Percentiles rank a stretch among this genome's conserved stretches.
Evolutionary conservation across 805 yeast genomes (phyloP).

Genomic region (Yarrowia deformans): DNA sequence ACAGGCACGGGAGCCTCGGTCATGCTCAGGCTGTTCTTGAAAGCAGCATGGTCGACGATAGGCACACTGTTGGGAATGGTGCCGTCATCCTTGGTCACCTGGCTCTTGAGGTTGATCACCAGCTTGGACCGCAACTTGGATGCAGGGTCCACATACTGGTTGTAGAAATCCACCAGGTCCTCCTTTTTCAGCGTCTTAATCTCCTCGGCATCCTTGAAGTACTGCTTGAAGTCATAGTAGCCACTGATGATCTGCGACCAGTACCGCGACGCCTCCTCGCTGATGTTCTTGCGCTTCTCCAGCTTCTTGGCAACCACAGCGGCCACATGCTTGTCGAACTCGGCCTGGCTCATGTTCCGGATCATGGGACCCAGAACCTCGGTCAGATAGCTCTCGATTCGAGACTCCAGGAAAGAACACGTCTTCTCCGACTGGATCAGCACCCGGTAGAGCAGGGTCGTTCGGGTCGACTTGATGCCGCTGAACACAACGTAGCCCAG

Average conservation of each 20-base stretch:
- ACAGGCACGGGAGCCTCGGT: conserved; percentile 71
- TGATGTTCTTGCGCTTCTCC: conserved; percentile 76
- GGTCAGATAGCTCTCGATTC: conserved; percentile 72
- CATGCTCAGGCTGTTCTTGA: conserved; percentile 61
- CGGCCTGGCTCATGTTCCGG: conserved; percentile 63
- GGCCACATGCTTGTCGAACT: conserved; percentile 70
- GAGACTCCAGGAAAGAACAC: conserved; percentile 72
- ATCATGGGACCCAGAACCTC: conserved; percentile 56
- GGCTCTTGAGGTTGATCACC: conserved; percentile 71
- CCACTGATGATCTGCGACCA: conserved; percentile 77
- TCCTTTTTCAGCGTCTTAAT: conserved; percentile 61
- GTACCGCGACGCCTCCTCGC: conserved; percentile 73
- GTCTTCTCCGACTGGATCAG: conserved; percentile 85
- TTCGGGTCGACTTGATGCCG: conserved; percentile 70
- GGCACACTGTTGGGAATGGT: conserved; percentile 48
- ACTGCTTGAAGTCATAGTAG: conserved; percentile 73
- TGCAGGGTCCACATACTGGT: conserved; percentile 54
- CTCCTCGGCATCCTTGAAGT: conserved; percentile 63
- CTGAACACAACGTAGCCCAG: conserved; percentile 93
- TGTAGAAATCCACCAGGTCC: conserved; percentile 65
- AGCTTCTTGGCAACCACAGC: conserved; percentile 71
- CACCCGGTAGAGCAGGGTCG: conserved; percentile 74
- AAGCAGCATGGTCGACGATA: conserved; percentile 58
- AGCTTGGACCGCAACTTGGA: conserved; percentile 54
- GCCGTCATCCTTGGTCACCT: conserved; percentile 44